These are phyloP conservation scores for Citrus maxima DNA, from an alignment of 345 rosid species.

Conservation along the genomic window DNA sequence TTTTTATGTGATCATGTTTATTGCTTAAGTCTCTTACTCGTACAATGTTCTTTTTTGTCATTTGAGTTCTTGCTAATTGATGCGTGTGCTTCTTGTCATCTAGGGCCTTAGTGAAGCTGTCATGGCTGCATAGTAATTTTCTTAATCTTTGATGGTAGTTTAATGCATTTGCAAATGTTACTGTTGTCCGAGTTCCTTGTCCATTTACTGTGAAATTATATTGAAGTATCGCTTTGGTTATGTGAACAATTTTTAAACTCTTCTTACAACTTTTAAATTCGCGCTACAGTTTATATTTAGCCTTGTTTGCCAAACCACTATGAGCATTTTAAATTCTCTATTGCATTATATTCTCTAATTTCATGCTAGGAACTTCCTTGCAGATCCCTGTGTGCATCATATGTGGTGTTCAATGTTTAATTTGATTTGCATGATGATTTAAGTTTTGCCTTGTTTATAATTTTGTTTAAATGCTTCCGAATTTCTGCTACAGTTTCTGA, in stretches of 20 bases:
- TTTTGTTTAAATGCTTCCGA: neutral
- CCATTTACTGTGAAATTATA: conserved; percentile 2
- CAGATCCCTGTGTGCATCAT: neutral
- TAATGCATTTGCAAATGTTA: conserved; percentile 15
- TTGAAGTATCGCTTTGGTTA: neutral
- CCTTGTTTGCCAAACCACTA: neutral
- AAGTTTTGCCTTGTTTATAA: neutral
- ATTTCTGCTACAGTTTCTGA: neutral
- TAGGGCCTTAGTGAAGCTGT: conserved; percentile 59
- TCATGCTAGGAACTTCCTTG: neutral
- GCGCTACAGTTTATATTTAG: neutral
- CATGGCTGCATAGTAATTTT: conserved; percentile 51
- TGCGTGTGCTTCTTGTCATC: conserved; percentile 37
- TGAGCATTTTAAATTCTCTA: neutral
- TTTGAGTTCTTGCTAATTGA: conserved; percentile 34
- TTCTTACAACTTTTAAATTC: neutral
- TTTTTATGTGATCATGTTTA: conserved; percentile 14
- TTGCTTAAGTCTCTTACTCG: neutral
- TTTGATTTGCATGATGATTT: neutral
- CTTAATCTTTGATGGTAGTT: conserved; percentile 31
- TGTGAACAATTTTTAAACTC: neutral
- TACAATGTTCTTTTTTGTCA: conserved; percentile 9
- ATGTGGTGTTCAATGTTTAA: neutral
- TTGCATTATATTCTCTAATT: no score
- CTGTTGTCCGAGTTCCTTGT: conserved; percentile 13